Conservation (phyloP, 2,329 filamentous ascomycete species). For the Saccharata proteae region DNA sequence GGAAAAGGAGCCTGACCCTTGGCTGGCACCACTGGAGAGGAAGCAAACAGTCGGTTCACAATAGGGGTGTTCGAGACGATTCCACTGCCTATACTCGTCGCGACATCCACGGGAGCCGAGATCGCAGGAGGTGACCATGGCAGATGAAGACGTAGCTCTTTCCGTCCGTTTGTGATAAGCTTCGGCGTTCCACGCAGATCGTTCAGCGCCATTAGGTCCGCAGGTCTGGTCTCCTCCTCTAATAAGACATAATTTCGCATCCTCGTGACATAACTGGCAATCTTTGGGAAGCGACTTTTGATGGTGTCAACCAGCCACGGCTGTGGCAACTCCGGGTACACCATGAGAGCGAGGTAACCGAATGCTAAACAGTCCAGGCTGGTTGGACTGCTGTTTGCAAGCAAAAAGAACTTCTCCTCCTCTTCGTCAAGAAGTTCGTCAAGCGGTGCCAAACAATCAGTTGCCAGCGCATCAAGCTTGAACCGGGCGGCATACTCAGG, state of each 20-base stretch:
- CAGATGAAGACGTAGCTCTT: constrained; percentile 5
- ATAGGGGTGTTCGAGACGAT: constrained; percentile 1
- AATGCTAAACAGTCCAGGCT: constrained; percentile 69
- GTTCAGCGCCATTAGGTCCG: constrained; percentile 6
- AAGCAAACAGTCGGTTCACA: background rate
- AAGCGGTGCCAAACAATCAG: constrained; percentile 58
- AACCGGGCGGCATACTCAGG: constrained; percentile 64
- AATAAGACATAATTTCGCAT: constrained; percentile 11
- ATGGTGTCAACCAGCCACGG: constrained; percentile 50
- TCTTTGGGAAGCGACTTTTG: constrained; percentile 31
- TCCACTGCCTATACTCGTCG: background rate
- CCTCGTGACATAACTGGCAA: constrained; percentile 23
- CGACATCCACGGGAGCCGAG: background rate
- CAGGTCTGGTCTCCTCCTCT: background rate
- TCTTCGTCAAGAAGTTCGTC: constrained; percentile 47
- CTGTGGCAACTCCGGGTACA: constrained; percentile 48
- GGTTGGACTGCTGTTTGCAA: constrained; percentile 41
- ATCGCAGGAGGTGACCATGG: constrained; percentile 7
- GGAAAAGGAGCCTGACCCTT: constrained; percentile 1
- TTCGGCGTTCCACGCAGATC: constrained; percentile 6
- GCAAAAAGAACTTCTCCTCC: constrained; percentile 42
- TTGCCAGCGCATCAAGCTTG: constrained; percentile 59
- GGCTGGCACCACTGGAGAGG: constrained; percentile 2
- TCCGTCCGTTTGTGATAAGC: constrained; percentile 4
- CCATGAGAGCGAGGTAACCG: constrained; percentile 67